Conservation (phyloP, 176 grass and related monocot genomes). For the Carex kokanica region DNA sequence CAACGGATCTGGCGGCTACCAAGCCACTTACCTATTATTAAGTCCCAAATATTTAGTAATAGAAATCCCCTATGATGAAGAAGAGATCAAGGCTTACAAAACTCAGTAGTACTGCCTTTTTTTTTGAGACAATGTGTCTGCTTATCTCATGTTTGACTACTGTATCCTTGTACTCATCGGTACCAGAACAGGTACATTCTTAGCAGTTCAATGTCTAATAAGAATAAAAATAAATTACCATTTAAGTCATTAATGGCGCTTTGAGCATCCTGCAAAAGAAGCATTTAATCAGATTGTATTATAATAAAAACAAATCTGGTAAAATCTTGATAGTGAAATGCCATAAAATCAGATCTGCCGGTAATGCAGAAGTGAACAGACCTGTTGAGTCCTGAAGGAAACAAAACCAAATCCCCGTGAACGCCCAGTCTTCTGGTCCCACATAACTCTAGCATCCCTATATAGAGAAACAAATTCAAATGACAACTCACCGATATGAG, state of each 20-base stretch:
- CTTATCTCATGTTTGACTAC: background rate
- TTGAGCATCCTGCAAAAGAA: constrained; percentile 81
- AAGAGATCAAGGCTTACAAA: background rate
- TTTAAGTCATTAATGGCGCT: constrained; percentile 91
- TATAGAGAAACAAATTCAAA: constrained; percentile 26
- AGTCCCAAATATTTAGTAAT: constrained; percentile 1
- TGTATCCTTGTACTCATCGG: background rate
- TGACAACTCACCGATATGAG: constrained; percentile 12
- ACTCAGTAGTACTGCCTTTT: background rate
- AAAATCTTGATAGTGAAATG: background rate
- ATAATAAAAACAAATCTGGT: constrained; percentile 2
- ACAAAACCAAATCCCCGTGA: constrained; percentile 98
- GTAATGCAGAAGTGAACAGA: constrained; percentile 25
- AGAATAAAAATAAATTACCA: constrained; percentile 33
- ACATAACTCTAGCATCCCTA: constrained; percentile 99
- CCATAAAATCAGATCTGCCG: background rate
- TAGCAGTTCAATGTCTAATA: background rate
- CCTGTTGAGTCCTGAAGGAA: constrained; percentile 96
- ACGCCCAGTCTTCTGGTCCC: constrained; percentile 96
- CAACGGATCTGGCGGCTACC: constrained; percentile 94
- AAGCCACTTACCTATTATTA: constrained; percentile 72
- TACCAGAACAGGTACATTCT: background rate
- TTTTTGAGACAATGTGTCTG: background rate
- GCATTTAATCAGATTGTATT: constrained; percentile 23
- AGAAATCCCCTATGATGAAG: background rate